These are phyloP conservation scores for Acacia crassicarpa DNA, from an alignment of 306 rosid genomes.

Conservation along the genomic window DNA sequence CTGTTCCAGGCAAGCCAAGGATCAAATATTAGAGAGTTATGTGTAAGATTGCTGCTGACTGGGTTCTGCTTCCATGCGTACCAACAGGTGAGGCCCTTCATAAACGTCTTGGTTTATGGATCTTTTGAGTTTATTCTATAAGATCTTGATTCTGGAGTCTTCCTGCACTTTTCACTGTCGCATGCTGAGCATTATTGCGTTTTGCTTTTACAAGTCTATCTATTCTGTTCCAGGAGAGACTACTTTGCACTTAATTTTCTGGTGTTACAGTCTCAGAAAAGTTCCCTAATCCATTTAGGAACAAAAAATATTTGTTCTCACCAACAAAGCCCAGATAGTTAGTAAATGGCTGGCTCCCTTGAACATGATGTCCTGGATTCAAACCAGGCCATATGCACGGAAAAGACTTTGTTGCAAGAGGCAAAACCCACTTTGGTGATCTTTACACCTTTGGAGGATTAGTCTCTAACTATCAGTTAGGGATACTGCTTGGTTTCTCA, in stretches of 20 bases:
- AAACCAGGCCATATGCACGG: too few relatives aligned
- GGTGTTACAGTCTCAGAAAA: neutral
- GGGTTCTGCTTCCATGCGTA: constrained; percentile 75
- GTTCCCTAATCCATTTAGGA: neutral
- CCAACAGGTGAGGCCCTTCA: constrained; percentile 61
- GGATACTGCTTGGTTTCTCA: too few relatives aligned
- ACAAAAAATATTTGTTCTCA: neutral
- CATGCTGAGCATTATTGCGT: neutral
- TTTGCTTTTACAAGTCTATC: neutral
- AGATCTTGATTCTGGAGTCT: neutral
- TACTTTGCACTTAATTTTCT: neutral
- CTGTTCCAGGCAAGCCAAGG: constrained; percentile 58
- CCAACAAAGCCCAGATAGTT: too few relatives aligned
- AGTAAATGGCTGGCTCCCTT: too few relatives aligned
- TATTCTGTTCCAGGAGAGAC: neutral
- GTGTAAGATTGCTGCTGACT: constrained; percentile 56
- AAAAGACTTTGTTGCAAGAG: too few relatives aligned
- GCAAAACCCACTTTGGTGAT: too few relatives aligned
- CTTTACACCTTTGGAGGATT: too few relatives aligned
- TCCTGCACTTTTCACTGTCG: neutral
- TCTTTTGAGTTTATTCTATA: neutral
- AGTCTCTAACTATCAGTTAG: too few relatives aligned
- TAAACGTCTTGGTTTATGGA: neutral
- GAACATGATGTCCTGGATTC: too few relatives aligned
- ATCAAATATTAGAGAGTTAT: constrained; percentile 58